Evolutionary conservation across 352 stramenopile species (phyloP).

Genomic region (Albugo laibachii): DNA sequence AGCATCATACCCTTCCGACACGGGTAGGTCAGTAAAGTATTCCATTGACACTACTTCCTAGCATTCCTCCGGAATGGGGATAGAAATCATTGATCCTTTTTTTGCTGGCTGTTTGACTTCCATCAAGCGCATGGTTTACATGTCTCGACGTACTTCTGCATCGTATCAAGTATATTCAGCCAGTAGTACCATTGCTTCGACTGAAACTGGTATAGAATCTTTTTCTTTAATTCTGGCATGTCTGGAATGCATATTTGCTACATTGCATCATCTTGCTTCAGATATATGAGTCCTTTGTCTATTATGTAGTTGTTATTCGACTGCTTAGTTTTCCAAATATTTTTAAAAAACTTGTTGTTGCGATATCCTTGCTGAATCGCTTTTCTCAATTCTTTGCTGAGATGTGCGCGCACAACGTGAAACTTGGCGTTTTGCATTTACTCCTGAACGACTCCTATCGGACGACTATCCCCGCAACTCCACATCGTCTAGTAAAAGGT

Average conservation of each 20-base stretch:
- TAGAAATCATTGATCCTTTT: slow-evolving; percentile 6
- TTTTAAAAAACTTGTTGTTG: not conserved
- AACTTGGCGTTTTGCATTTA: not conserved
- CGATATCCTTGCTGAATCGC: not conserved
- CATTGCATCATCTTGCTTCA: not conserved
- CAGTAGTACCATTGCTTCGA: slow-evolving; percentile 6
- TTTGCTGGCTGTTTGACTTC: slow-evolving; percentile 1
- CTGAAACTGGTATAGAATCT: slow-evolving; percentile 1
- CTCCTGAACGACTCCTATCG: not conserved
- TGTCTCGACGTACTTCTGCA: slow-evolving; percentile 5
- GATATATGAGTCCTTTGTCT: not conserved
- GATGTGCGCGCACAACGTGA: not conserved
- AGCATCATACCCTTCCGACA: slow-evolving; percentile 6
- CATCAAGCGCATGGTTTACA: slow-evolving; percentile 3
- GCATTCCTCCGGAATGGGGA: slow-evolving; percentile 4
- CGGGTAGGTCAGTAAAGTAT: slow-evolving; percentile 7
- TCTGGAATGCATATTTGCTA: not conserved
- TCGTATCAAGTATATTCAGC: slow-evolving; percentile 1
- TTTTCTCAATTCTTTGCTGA: not conserved
- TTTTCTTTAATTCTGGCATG: not conserved
- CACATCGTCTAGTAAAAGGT: not conserved
- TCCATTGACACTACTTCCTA: slow-evolving; percentile 7
- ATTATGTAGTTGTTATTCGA: not conserved
- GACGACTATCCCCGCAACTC: not conserved
- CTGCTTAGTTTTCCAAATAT: not conserved